These are phyloP conservation scores for Euclidium syriacum DNA, from an alignment of 345 rosid species.

Conservation along the genomic window DNA sequence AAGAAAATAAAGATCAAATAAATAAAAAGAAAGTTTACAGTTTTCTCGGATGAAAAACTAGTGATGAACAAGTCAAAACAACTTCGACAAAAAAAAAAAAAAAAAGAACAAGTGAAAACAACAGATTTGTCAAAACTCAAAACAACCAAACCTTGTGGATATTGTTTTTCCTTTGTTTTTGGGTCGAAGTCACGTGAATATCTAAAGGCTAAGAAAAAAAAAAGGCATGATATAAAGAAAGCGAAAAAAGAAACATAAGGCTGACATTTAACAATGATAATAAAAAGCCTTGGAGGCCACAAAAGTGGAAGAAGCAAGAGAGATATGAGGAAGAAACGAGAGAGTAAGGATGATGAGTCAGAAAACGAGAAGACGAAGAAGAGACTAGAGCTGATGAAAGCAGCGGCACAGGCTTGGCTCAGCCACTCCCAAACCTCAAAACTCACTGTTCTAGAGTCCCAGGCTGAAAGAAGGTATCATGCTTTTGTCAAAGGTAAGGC, in stretches of 20 bases:
- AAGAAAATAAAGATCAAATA: no score
- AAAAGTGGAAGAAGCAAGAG: neutral
- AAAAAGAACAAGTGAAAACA: neutral
- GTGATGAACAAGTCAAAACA: no score
- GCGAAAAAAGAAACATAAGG: slow-evolving; percentile 20
- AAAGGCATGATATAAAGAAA: neutral
- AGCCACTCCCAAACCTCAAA: slow-evolving; percentile 42
- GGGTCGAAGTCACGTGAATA: slow-evolving; percentile 2
- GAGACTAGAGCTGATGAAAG: slow-evolving; percentile 63
- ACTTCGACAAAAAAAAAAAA: no score
- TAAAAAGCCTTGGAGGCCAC: neutral
- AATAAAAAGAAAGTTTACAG: no score
- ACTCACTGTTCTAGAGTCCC: slow-evolving; percentile 45
- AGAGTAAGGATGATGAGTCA: slow-evolving; percentile 32
- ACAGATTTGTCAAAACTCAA: neutral
- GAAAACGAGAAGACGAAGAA: slow-evolving; percentile 25
- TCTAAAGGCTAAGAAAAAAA: slow-evolving; percentile 8
- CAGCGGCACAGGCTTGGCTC: slow-evolving; percentile 89
- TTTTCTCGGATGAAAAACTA: no score
- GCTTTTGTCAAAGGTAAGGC: slow-evolving; percentile 40
- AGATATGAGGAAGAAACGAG: slow-evolving; percentile 34
- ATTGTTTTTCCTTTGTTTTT: neutral
- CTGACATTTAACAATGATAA: slow-evolving; percentile 15
- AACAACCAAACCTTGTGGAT: no score
- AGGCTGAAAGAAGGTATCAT: slow-evolving; percentile 37